These are phyloP conservation scores for Cladosporium austrohemisphaericum DNA, from an alignment of 2,329 filamentous ascomycete species.

Conservation along the genomic window DNA sequence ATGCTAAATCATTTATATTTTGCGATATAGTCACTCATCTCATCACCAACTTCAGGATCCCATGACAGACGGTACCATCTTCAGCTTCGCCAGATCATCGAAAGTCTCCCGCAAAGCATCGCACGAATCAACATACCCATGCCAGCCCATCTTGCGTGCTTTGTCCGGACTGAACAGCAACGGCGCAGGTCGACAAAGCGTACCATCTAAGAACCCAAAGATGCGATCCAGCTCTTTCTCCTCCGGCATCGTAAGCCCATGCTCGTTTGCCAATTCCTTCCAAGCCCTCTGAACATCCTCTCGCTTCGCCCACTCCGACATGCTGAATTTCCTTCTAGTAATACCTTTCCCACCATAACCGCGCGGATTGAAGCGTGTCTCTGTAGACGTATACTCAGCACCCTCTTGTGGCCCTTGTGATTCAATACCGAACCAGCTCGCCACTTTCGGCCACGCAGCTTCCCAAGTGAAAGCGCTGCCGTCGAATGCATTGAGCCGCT, in stretches of 20 bases:
- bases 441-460: conserved; percentile 48
- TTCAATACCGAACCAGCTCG: conserved; percentile 42
- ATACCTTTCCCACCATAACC: conserved; percentile 29
- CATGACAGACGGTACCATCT: conserved; percentile 46
- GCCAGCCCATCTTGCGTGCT: conserved; percentile 44
- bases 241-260: conserved; percentile 26
- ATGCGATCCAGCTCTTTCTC: conserved; percentile 43
- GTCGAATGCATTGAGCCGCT: conserved; percentile 51
- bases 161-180: conserved; percentile 41
- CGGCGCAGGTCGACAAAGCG: conserved; percentile 34
- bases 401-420: conserved; percentile 26
- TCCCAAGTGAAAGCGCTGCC: conserved; percentile 48
- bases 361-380: conserved; percentile 26
- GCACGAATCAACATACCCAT: conserved; percentile 45
- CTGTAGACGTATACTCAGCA: conserved; percentile 23
- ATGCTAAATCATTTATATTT: no score
- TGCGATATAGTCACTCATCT: no score
- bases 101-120: conserved; percentile 43
- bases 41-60: no score
- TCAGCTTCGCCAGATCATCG: conserved; percentile 40
- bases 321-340: conserved; percentile 25
- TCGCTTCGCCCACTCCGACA: conserved; percentile 44
- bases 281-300: conserved; percentile 46
- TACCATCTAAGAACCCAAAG: conserved; percentile 46
- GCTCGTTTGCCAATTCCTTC: conserved; percentile 37